Conservation (phyloP, 2,329 filamentous ascomycete species). For the Aspergillus fumigatiaffinis region DNA sequence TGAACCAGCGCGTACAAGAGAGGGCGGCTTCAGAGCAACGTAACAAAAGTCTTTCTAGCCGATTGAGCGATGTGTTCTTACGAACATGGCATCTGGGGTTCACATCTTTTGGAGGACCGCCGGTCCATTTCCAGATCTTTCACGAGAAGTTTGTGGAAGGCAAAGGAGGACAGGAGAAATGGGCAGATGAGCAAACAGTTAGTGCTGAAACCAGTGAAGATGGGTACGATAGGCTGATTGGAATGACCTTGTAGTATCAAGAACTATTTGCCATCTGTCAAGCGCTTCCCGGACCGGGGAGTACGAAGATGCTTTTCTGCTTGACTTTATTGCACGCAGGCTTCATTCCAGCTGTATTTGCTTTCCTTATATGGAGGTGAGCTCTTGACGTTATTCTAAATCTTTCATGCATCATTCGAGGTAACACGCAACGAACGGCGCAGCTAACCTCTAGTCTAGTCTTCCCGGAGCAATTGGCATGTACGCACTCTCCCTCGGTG, state of each 20-base stretch:
- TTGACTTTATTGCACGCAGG: conserved; percentile 63
- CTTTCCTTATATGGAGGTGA: conserved; percentile 63
- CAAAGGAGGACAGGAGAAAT: conserved; percentile 45
- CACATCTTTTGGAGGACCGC: conserved; percentile 63
- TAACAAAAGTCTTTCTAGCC: conserved; percentile 13
- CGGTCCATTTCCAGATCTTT: conserved; percentile 67
- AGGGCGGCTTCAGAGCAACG: neutral
- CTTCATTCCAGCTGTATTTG: conserved; percentile 53
- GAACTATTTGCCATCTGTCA: conserved; percentile 69
- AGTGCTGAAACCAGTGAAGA: conserved; percentile 13
- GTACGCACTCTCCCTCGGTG: conserved; percentile 63
- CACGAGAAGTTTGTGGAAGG: conserved; percentile 58
- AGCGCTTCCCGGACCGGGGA: conserved; percentile 63
- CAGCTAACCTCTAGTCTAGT: conserved; percentile 31
- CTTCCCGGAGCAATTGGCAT: conserved; percentile 68
- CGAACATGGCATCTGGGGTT: conserved; percentile 60
- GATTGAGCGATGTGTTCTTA: conserved; percentile 32
- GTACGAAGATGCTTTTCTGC: conserved; percentile 69
- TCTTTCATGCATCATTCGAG: neutral
- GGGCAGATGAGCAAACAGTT: conserved; percentile 68
- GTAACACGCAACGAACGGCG: neutral
- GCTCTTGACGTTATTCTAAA: conserved; percentile 4
- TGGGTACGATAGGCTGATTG: neutral
- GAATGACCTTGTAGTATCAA: conserved; percentile 53
- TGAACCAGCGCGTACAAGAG: conserved; percentile 2